Percentiles rank a stretch among this genome's conserved stretches.
phyloP scores from a whole-genome alignment of 345 rosid genomes.

The Melaleuca alternifolia region DNA sequence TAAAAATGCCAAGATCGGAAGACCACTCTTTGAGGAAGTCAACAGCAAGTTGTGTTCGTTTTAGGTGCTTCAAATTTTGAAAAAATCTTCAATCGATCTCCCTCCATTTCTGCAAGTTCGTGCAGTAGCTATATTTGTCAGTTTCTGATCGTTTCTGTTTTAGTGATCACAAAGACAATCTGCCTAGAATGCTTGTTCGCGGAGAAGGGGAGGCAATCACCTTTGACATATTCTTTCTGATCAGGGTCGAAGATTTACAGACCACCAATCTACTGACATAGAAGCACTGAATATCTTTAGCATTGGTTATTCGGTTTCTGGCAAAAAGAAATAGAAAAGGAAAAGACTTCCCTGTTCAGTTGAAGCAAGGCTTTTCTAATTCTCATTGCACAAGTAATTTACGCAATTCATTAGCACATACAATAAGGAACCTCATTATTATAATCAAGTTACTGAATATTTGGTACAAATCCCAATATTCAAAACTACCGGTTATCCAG shows the following conservation, averaged over 20 bases:
- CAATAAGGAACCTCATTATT: not conserved
- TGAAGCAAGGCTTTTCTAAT: not conserved
- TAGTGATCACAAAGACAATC: not conserved
- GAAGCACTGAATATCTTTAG: not conserved
- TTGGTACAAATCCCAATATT: not conserved
- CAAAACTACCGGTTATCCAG: not conserved
- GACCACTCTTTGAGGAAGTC: constrained; percentile 33
- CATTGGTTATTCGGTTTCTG: not conserved
- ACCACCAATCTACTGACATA: not conserved
- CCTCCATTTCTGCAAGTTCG: not conserved
- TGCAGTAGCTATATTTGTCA: not conserved
- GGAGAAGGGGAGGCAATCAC: not conserved
- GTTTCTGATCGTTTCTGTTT: not conserved
- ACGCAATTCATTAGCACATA: not conserved
- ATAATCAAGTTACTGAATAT: not conserved
- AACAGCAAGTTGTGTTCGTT: constrained; percentile 24
- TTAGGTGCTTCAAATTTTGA: constrained; percentile 54
- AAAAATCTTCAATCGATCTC: not conserved
- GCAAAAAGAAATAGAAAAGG: not conserved
- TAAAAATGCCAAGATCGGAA: constrained; percentile 57
- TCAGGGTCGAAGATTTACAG: not conserved
- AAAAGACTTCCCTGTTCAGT: not conserved
- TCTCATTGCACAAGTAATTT: not conserved
- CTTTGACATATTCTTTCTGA: not conserved
- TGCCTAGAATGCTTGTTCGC: not conserved